Base-by-base conservation (phyloP, 2,329 filamentous ascomycete species). In the Aspergillus awamori region DNA sequence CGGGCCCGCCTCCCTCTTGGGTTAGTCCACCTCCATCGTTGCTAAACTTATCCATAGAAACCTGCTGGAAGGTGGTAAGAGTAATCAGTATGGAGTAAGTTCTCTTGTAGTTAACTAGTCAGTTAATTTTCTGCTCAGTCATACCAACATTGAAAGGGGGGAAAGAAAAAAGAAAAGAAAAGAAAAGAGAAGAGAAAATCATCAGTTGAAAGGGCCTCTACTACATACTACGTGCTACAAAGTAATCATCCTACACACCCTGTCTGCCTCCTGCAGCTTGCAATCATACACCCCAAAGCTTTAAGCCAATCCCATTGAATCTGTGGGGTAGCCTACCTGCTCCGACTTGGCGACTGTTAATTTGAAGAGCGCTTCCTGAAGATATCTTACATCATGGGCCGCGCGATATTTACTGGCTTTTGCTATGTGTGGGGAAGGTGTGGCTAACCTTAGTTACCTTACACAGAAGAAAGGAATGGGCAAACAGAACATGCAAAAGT, bases 41-140 rank as follows among this genome's bases (percentile, higher is more conserved):
- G 36, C 45, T 58, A 45, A 51, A 58, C 26, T 52, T 43, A 51
- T 30, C 39, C 52, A 45, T 59, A 47, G 57, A 28, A 36, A 53
- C 41, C 41, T 26, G 52, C 33, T 53, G 17, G 17, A 22, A 53
- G 15, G 39, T 20, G 17, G 41, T 11, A 24, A 7, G 41, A 45
- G 20, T 8, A 22, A 2, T 13, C 10, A 53, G 28, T 38, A 53
- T 30, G n/a, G 49, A 13, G 20, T 52, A 33, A 36, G 11, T 36
- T 36, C 13, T 36, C 33, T 36, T 36, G 33, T 13, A 36, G 33
- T 36, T 11, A 36, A 36, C 5, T 36, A 36, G 33, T 36, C 33
- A 13, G 11, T 36, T 13, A 11, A 15, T 36, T 36, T 36, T 15
- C 33, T 36, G 33, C 10, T 36, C 33, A 11, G 33, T 36, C 33